A percentile compares a stretch with the other conserved stretches of the same genome.
Evolutionary conservation across 768 basidiomycete species (phyloP).

Genomic region (Suillus fuscotomentosus): DNA sequence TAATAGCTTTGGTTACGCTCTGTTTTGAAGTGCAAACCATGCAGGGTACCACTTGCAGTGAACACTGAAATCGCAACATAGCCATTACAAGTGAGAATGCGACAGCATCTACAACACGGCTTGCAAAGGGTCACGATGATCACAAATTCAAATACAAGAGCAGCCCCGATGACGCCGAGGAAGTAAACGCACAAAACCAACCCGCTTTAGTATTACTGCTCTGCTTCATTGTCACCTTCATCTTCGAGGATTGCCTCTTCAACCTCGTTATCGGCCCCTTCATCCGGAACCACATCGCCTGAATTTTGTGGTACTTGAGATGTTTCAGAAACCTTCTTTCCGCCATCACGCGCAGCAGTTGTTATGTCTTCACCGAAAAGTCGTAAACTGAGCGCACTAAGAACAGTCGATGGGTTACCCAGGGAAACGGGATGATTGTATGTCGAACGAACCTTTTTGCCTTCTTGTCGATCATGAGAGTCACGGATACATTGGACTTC

Average conservation of each 20-base stretch:
- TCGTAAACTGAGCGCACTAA: conserved; percentile 82
- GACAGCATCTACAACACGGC: neutral
- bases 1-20: neutral
- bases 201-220: conserved; percentile 9
- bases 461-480: conserved; percentile 95
- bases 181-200: neutral
- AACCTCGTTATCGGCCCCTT: conserved; percentile 1
- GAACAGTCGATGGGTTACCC: conserved; percentile 1
- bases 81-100: neutral
- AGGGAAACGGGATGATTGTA: neutral
- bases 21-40: neutral
- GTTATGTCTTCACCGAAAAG: conserved; percentile 83
- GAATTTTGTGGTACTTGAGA: neutral
- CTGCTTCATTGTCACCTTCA: conserved; percentile 8
- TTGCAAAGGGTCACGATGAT: neutral
- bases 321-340: conserved; percentile 21
- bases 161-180: neutral
- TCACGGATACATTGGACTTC: conserved; percentile 87
- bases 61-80: neutral
- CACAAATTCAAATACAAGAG: neutral
- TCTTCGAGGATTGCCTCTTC: conserved; percentile 8
- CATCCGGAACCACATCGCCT: neutral
- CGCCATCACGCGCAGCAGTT: conserved; percentile 39
- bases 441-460: conserved; percentile 75
- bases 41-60: neutral